A percentile compares a stretch with the other conserved stretches of the same genome.
These are phyloP conservation scores for Shiraia sp. DNA, from an alignment of 2,329 filamentous ascomycete genomes.

Conservation along the genomic window DNA sequence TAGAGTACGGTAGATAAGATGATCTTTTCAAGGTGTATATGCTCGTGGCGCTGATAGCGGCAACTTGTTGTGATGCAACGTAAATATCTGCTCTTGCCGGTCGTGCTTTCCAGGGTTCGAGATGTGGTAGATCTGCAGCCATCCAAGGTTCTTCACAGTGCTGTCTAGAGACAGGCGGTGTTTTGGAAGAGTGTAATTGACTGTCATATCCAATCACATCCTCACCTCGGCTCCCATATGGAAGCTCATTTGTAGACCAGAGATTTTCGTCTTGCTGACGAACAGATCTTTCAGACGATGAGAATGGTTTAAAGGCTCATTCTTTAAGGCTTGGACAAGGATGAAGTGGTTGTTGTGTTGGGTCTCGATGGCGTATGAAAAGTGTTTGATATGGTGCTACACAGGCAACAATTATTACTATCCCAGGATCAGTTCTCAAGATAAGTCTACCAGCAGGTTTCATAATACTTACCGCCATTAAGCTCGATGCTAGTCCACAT, in stretches of 20 bases:
- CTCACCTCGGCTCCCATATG: too few relatives aligned
- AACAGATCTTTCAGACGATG: neutral
- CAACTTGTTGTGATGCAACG: too few relatives aligned
- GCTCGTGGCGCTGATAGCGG: too few relatives aligned
- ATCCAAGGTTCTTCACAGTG: neutral
- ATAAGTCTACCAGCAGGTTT: neutral
- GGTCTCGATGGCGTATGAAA: constrained; percentile 4
- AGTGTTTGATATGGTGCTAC: constrained; percentile 8
- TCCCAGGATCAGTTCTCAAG: neutral
- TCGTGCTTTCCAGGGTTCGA: neutral
- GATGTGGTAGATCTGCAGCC: constrained; percentile 2
- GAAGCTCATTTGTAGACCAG: too few relatives aligned
- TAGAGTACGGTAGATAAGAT: too few relatives aligned
- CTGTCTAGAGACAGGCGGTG: neutral
- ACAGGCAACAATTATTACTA: constrained; percentile 12
- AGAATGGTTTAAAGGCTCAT: neutral
- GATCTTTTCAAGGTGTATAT: too few relatives aligned
- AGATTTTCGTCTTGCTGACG: neutral
- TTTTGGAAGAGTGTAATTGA: neutral
- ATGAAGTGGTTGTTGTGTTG: too few relatives aligned
- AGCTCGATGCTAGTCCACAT: constrained; percentile 10
- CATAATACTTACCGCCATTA: constrained; percentile 7
- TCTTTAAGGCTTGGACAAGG: neutral
- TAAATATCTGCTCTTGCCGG: neutral
- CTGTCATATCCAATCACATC: too few relatives aligned